Conservation (phyloP, 495 filamentous ascomycete species). For the Neurospora pannonica region DNA sequence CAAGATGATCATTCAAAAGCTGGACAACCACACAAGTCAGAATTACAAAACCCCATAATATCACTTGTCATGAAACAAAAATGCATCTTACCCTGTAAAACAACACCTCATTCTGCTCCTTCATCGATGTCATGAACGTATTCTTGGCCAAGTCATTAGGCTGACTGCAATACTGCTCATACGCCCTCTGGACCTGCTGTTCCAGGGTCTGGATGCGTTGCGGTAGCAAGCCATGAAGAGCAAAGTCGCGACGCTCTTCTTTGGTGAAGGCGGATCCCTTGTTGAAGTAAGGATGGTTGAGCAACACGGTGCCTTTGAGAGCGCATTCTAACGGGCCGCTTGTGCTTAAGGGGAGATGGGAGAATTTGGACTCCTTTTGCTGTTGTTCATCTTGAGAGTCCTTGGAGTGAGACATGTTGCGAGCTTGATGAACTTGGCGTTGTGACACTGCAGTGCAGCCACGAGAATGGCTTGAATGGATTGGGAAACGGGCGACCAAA, state of each 20-base stretch:
- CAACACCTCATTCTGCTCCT: constrained; percentile 73
- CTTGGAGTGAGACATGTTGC: neutral
- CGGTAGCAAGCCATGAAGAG: constrained; percentile 63
- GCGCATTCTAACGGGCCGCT: constrained; percentile 55
- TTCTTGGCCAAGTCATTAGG: constrained; percentile 64
- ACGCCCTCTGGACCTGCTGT: constrained; percentile 67
- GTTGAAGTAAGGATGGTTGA: constrained; percentile 67
- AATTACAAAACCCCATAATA: neutral
- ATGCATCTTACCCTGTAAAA: constrained; percentile 50
- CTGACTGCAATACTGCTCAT: constrained; percentile 62
- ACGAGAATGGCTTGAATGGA: neutral
- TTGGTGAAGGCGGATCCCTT: constrained; percentile 71
- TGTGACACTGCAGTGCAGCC: neutral
- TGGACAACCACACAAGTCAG: constrained; percentile 2
- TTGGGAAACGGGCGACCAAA: neutral
- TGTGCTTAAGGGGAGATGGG: constrained; percentile 52
- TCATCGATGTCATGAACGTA: constrained; percentile 77
- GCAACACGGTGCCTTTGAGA: constrained; percentile 49
- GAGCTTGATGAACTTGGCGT: neutral
- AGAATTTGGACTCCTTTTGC: constrained; percentile 37
- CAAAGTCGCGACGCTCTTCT: constrained; percentile 60
- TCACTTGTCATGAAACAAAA: neutral
- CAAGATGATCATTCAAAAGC: constrained; percentile 36
- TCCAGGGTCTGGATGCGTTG: constrained; percentile 67
- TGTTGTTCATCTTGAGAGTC: constrained; percentile 4